These are phyloP conservation scores for Saccharomyces eubayanus DNA, from an alignment of 805 yeast genomes.

Conservation along the genomic window DNA sequence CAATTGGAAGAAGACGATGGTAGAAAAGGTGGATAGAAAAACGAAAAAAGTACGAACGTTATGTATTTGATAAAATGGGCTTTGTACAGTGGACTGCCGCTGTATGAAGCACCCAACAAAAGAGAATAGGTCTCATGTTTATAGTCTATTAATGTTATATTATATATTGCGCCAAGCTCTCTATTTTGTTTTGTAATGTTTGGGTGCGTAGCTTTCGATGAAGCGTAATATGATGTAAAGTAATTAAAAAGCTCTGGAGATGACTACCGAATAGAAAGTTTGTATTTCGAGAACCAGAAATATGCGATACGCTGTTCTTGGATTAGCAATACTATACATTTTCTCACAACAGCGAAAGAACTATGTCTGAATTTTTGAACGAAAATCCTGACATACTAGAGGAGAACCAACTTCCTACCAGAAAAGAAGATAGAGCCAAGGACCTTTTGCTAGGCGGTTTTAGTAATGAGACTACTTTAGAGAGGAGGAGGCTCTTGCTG, in stretches of 20 bases:
- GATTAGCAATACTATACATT: not conserved
- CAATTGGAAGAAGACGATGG: slow-evolving; percentile 32
- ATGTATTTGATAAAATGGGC: not conserved
- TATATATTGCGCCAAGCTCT: not conserved
- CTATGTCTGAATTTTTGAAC: slow-evolving; percentile 76
- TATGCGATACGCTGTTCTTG: not conserved
- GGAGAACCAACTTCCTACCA: slow-evolving; percentile 64
- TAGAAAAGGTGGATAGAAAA: slow-evolving; percentile 45
- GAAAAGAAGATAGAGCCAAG: slow-evolving; percentile 33
- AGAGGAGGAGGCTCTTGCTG: slow-evolving; percentile 21
- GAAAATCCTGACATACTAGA: slow-evolving; percentile 87
- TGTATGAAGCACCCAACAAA: not conserved
- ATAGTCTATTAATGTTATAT: not conserved
- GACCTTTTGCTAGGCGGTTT: slow-evolving; percentile 14
- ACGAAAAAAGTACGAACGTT: not conserved
- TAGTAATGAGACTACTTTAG: slow-evolving; percentile 9
- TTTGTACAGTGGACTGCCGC: not conserved
- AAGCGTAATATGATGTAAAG: not conserved
- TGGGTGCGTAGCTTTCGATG: not conserved
- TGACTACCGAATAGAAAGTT: not conserved
- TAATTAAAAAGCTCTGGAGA: not conserved
- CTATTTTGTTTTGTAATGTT: not conserved
- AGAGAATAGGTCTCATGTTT: not conserved
- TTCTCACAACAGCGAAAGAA: not conserved
- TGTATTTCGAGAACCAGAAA: not conserved